Base-by-base conservation (phyloP, 257 asterid species). In the Solanum clarkiae region DNA sequence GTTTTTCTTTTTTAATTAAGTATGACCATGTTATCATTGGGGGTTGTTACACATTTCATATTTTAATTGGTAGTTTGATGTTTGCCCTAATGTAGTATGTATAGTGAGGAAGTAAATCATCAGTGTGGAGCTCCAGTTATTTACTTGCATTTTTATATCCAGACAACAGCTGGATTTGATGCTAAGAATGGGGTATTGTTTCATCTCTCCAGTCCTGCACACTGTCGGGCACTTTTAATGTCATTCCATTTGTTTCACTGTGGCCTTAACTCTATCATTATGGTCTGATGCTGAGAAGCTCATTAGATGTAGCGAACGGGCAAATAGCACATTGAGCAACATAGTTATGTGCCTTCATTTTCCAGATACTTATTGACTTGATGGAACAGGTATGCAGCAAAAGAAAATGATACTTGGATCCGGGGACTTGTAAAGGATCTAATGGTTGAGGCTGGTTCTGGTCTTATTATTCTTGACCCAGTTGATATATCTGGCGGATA, bases 381-480 rank as follows among this genome's bases (percentile, higher is more conserved):
- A 86, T 84, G 86, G 82, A 81, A 89, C 90, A 96, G 99, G 99
- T 96, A 90, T 88, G 97, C 99, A 57, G 93, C 98, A 87, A 96
- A 96, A 90, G 99, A 93, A 87, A 94, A 91, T 90, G 99, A 95
- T 87, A 92, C 68, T 90, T 96, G 98, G 99, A 92, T 96, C 85
- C 94, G 97, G 88, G 96, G 97, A 80, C 94, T 94, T 84, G 85
- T 96, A 84, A 95, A 96, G 93, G 98, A 96, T 94, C 91, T 96
- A 77, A 92, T 93, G 10, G 89, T 96, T 77, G 99, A 96, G 88
- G 95, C 99, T 90, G 99, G 98, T 90, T 96, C 99, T 79, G 99
- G 99, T 84, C 97, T 96, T 82, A 84, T 94, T 85, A 93, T 96
- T 86, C 98, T 96, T 91, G 98, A 96, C 91, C 98, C 98, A n/a